Conservation (phyloP, 208 protist species). For the Acanthamoeba divionensis region DNA sequence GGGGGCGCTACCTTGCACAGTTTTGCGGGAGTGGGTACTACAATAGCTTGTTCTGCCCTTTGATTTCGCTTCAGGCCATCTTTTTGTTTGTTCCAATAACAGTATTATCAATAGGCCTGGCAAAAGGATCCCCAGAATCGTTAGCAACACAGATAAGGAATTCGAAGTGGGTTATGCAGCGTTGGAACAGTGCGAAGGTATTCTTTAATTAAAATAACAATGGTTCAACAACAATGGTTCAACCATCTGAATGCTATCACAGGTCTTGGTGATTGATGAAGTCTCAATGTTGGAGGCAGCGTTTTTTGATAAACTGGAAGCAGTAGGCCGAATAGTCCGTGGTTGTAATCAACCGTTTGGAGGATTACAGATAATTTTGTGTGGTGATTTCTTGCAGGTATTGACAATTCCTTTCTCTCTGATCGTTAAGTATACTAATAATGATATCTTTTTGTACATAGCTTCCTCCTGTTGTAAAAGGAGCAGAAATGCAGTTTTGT, state of each 20-base stretch:
- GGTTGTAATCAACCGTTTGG: slow-evolving; percentile 58
- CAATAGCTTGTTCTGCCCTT: too few relatives aligned
- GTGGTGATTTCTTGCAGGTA: slow-evolving; percentile 65
- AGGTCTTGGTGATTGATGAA: slow-evolving; percentile 74
- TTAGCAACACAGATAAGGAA: neutral
- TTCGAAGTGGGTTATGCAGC: neutral
- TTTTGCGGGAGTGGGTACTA: slow-evolving; percentile 66
- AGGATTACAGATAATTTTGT: slow-evolving; percentile 66
- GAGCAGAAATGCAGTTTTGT: neutral
- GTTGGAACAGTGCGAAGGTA: neutral
- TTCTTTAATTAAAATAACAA: neutral
- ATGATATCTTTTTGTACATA: neutral
- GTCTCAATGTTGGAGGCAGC: slow-evolving; percentile 67
- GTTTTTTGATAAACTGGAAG: slow-evolving; percentile 73
- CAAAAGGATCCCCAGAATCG: neutral
- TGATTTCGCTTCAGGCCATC: too few relatives aligned
- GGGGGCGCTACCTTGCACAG: slow-evolving; percentile 72
- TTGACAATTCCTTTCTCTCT: neutral
- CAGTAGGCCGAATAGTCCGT: slow-evolving; percentile 47
- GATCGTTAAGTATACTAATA: neutral
- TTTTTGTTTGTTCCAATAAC: too few relatives aligned
- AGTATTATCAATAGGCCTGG: too few relatives aligned
- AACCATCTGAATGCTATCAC: neutral
- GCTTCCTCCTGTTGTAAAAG: neutral
- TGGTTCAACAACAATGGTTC: too few relatives aligned